These are phyloP conservation scores for Berkeleyomyces rouxiae DNA, from an alignment of 2,329 filamentous ascomycete genomes.

Conservation along the genomic window DNA sequence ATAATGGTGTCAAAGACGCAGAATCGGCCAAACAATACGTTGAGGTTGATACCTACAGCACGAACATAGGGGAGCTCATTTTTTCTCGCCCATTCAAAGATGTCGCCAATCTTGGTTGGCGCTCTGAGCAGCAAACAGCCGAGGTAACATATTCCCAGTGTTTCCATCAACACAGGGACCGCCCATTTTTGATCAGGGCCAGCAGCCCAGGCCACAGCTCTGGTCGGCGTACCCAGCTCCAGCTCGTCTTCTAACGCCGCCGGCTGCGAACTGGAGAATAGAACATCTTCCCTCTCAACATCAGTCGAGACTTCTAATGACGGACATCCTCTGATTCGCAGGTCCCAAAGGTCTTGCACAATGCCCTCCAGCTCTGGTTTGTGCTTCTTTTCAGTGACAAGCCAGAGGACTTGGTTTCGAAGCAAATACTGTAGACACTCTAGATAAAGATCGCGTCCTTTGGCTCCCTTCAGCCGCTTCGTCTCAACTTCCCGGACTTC, in stretches of 20 bases:
- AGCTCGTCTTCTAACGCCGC: conserved; percentile 15
- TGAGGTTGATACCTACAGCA: conserved; percentile 33
- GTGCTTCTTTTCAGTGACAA: conserved; percentile 50
- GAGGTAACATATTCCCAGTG: conserved; percentile 64
- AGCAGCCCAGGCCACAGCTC: conserved; percentile 28
- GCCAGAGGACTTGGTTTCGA: conserved; percentile 61
- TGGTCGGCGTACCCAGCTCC: conserved; percentile 16
- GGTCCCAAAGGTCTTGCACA: conserved; percentile 69
- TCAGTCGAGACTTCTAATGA: conserved; percentile 14
- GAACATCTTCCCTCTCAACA: conserved; percentile 2
- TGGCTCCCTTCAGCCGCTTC: conserved; percentile 44
- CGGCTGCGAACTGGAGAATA: conserved; percentile 23
- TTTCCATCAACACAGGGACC: conserved; percentile 55
- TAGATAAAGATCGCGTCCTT: conserved; percentile 62
- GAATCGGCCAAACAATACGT: background rate
- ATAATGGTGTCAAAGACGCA: background rate
- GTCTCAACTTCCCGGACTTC: conserved; percentile 39
- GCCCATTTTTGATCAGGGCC: conserved; percentile 32
- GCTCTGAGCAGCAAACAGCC: conserved; percentile 58
- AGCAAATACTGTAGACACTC: conserved; percentile 74
- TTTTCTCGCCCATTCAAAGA: conserved; percentile 49
- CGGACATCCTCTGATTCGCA: conserved; percentile 38
- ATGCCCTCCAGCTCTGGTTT: conserved; percentile 60
- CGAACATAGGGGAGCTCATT: conserved; percentile 57
- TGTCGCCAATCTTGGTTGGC: conserved; percentile 57